Evolutionary conservation across 2,329 filamentous ascomycete genomes (phyloP).

Genomic region (Cytospora paraplurivora): DNA sequence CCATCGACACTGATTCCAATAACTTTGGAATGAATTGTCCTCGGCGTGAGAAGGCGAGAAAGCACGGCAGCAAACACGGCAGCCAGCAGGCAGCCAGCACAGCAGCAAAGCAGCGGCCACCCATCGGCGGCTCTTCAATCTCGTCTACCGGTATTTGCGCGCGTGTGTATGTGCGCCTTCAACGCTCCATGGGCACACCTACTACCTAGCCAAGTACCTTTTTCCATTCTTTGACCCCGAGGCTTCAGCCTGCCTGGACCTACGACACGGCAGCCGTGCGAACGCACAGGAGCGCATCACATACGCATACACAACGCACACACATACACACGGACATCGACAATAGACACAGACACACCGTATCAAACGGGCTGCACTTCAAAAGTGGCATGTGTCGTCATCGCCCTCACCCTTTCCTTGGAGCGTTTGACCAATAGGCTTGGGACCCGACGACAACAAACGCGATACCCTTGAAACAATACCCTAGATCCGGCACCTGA

Average conservation of each 20-base stretch:
- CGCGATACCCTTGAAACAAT: background rate
- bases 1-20: background rate
- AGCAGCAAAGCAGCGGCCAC: background rate
- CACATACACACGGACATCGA: conserved; percentile 6
- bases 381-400: conserved; percentile 4
- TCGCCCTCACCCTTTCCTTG: conserved; percentile 1
- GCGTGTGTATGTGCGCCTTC: no score
- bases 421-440: background rate
- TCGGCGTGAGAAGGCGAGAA: background rate
- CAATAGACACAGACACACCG: background rate
- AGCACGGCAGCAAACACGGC: conserved; percentile 1
- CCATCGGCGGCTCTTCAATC: background rate
- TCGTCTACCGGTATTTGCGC: background rate
- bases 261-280: no score
- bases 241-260: no score
- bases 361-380: background rate
- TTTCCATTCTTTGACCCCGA: no score
- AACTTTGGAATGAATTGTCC: no score
- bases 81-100: background rate
- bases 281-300: background rate
- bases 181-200: no score
- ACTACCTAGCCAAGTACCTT: no score
- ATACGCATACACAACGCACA: background rate
- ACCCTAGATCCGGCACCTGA: background rate
- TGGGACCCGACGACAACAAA: conserved; percentile 3